Base-by-base conservation (phyloP, 2,329 filamentous ascomycete genomes). In the Trichoderma aggressivum region DNA sequence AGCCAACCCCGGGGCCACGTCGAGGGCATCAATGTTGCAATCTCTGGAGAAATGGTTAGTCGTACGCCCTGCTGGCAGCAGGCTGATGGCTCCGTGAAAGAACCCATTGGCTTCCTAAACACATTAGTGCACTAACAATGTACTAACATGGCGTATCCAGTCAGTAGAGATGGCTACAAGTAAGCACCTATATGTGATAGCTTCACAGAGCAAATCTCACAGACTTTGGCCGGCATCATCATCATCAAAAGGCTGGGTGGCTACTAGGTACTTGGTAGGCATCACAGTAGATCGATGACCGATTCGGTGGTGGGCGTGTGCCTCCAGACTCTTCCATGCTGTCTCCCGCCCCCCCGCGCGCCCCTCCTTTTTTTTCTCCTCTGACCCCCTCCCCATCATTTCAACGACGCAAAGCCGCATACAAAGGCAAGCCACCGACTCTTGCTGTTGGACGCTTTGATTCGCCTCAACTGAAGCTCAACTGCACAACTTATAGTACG, bases 241-340 rank as follows among this genome's bases (percentile, higher is more conserved):
- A 47, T 26, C 64, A 43, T 30, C 26, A 32, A n/a, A 34, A 14
- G 30, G 62, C 62, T 65, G 62, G 28, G 62, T 65, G 47, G 47
- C 30, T 32, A 32, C 8, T 32, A 32, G 43, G 16, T 47, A 47
- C 36, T 8, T 47, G 43, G 43, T 16, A 39, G 36, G 36, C 36
- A 47, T 53, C n/a, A n/a, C n/a, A n/a, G n/a, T 34, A 59, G 64
- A 67, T 67, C 64, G 64, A 67, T 67, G 53, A 18, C 64, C 64
- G 64, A 67, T 67, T 67, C 34, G 53, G 64, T 59, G 53, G 53
- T 67, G 64, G 64, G 64, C 36, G 64, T 67, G 53, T 56, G 36
- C 26, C 34, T 43, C 24, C 18, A 34, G 18, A 30, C 24, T 63
- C 26, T 47, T 39, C 36, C 36, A 39, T 39, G 36, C 12, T 16